phyloP scores from a whole-genome alignment of 805 yeast species.

The Wickerhamiella sergipiensis region DNA sequence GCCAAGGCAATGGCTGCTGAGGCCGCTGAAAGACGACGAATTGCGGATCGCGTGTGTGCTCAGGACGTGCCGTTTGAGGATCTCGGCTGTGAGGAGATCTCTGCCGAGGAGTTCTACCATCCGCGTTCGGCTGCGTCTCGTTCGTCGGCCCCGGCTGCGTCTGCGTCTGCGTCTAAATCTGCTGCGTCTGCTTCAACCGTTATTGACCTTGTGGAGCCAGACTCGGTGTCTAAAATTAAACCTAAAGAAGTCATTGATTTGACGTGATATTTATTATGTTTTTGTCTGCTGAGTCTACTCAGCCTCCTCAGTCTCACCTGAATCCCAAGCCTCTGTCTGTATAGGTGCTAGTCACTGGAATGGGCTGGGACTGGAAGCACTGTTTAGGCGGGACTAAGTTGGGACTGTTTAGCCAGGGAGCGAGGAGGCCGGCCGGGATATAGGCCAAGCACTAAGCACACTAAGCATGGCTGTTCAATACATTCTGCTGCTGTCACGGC shows the following conservation, averaged over 20 bases:
- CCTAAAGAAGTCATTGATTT: constrained; percentile 3
- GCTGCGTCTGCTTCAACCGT: neutral
- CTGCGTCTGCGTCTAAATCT: neutral
- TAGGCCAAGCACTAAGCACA: too few species aligned
- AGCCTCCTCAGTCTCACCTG: too few species aligned
- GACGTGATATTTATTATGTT: neutral
- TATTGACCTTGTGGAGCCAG: neutral
- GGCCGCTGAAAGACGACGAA: constrained; percentile 48
- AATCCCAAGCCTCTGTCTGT: too few species aligned
- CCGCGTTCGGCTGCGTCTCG: neutral
- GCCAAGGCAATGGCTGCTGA: constrained; percentile 18
- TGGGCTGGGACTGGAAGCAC: too few species aligned
- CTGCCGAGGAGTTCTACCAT: constrained; percentile 1
- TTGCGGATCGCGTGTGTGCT: constrained; percentile 15
- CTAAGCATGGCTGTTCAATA: constrained; percentile 59
- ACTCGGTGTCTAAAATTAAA: neutral
- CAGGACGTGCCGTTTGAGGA: constrained; percentile 4
- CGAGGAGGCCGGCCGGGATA: too few species aligned
- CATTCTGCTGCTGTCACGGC: constrained; percentile 72
- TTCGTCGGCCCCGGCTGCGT: neutral
- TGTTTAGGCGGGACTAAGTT: too few species aligned
- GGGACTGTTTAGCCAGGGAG: too few species aligned
- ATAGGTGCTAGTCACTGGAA: too few species aligned
- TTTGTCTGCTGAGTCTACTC: neutral
- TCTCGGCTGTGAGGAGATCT: constrained; percentile 4